Base-by-base conservation (phyloP, 2,329 filamentous ascomycete species). In the Trichoderma guizhouense region DNA sequence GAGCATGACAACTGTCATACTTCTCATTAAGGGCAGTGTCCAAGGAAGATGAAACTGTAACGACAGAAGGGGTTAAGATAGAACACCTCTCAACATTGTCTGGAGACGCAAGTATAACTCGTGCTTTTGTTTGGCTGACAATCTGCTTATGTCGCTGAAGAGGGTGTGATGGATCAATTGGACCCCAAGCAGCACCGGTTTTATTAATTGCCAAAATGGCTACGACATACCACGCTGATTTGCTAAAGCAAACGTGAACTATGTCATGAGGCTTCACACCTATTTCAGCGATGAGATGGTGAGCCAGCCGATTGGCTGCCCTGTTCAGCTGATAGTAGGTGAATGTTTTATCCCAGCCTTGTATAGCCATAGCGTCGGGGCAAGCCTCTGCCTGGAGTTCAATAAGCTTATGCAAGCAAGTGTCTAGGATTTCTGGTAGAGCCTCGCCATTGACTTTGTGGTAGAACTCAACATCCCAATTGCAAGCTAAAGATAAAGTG, bases 161-260 rank as follows among this genome's bases (percentile, higher is more conserved):
- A 62, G 60, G 60, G 15, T 71, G 69, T 7, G 61, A 51, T 3
- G 69, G 51, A 26, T 67, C 69, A 14, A 71, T 43, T 1, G 69
- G 69, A 3, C 43, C 32, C 32, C 32, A 67, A 24, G 55, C 63
- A 15, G 43, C 69, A 28, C 69, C 69, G 26, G 51, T 26, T 24
- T 71, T 66, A 9, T 30, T 58, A n/a, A 71, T 36, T 26, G 47
- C 69, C 7, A 71, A 30, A 4, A 67, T 67, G 7, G 63, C 62
- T 26, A 61, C 61, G 21, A 53, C 28, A 43, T 43, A 11, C 69
- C 69, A 71, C 2, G 36, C 43, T 3, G 69, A 71, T 28, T 71
- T 71, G 7, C 36, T 65, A 2, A 71, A 47, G 43, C 69, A 71
- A 18, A 71, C 60, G 3, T 39, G 60, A 15, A 62, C 34, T 3